A percentile compares a stretch with the other conserved stretches of the same genome.
These are phyloP conservation scores for Kwoniella shandongensis DNA, from an alignment of 768 basidiomycete genomes.

Conservation along the genomic window DNA sequence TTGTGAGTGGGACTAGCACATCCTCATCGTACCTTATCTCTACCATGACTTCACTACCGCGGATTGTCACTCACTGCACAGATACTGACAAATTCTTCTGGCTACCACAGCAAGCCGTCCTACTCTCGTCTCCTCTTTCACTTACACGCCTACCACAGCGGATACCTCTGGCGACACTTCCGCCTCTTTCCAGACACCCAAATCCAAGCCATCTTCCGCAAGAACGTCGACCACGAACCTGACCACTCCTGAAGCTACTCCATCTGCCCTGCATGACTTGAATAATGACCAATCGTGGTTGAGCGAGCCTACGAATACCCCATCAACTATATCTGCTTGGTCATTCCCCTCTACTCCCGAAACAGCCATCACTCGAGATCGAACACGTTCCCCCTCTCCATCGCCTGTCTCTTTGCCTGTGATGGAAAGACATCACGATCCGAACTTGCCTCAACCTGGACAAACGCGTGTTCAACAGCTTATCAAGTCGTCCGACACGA, in stretches of 20 bases:
- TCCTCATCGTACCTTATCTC: too few species aligned
- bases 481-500: conserved; percentile 13
- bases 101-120: conserved; percentile 26
- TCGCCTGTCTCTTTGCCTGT: conserved; percentile 3
- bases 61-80: too few species aligned
- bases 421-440: conserved; percentile 2
- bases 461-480: neutral
- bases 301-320: conserved; percentile 32
- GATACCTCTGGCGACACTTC: neutral
- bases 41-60: too few species aligned
- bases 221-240: neutral
- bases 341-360: conserved; percentile 28
- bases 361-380: conserved; percentile 27
- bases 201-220: conserved; percentile 6
- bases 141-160: conserved; percentile 16
- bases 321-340: conserved; percentile 34
- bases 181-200: conserved; percentile 21
- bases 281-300: conserved; percentile 32
- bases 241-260: conserved; percentile 5
- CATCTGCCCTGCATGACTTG: conserved; percentile 2
- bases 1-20: conserved; percentile 23
- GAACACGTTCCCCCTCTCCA: conserved; percentile 22
- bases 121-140: conserved; percentile 32
- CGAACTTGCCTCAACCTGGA: conserved; percentile 11
- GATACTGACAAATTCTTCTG: neutral